Evolutionary conservation across 192 early-diverging fungal species (phyloP), one percentile per base, ranked within the genome.

Genomic region (Rhizoclosmatium globosum): DNA sequence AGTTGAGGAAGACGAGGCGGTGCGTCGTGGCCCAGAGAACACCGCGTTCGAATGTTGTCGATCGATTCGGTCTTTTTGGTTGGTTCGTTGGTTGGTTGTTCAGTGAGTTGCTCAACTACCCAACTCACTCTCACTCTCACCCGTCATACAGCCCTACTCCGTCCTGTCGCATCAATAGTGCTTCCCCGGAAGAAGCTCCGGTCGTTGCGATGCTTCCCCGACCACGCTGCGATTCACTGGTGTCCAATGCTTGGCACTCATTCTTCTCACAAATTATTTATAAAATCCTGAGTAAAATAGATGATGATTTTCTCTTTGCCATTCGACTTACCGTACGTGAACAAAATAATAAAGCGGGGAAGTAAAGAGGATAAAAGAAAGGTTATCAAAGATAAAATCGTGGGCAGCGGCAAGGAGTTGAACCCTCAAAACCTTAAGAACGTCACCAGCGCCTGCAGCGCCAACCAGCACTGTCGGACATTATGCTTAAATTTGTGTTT

Each of bases 1-100:
- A 83, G 80, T 95, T 92, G 17, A 97, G 90, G 84, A 95, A 97
- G n/a, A 96, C 81, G 43, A 97, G 80, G 39, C 94, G 87, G 71
- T 92, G 90, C 2, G 82, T 86, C 6, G 95, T 95, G 59, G 94
- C 78, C 70, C 94, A 95, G 21, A 90, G 86, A 0, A 90, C 89
- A 3, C 95, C 95, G 71, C 87, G 89, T 76, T 94, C 91, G 78
- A 91, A 91, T 48, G 91, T 86, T 42, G 87, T 83, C 48, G 88
- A 69, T 68, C 92, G 91, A 2, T 76, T 59, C 23, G 89, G 88
- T 3, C 92, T 92, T 77, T n/a, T 50, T 39, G n/a, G 4, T 47
- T 53, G 38, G 23, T 48, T 9, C 50, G 31, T 15, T 50, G 61
- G 15, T 23, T 23, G 23, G 53, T 21, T 6, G 11, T 2, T 60